A percentile compares a stretch with the other conserved stretches of the same genome.
These are phyloP conservation scores for Heracleum sosnowskyi DNA, from an alignment of 129 eudicot genomes.

Conservation along the genomic window DNA sequence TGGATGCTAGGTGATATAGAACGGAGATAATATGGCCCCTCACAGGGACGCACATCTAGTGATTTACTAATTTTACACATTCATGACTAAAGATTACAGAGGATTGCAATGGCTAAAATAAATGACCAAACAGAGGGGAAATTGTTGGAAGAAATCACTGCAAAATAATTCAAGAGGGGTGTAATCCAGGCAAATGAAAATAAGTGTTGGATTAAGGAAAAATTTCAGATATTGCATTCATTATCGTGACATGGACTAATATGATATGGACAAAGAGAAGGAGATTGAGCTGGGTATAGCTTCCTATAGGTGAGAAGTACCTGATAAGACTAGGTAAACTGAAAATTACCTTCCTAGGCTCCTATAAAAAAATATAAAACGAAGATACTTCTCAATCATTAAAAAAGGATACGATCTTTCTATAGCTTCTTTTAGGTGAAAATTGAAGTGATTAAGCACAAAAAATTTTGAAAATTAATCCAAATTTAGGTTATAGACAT, in stretches of 20 bases:
- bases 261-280: not conserved
- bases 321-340: not conserved
- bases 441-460: not conserved
- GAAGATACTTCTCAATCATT: not conserved
- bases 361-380: not conserved
- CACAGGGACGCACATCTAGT: not conserved
- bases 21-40: no score
- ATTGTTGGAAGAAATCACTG: no score
- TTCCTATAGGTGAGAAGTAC: not conserved
- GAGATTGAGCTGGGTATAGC: not conserved
- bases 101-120: not conserved
- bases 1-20: not conserved
- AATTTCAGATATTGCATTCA: not conserved
- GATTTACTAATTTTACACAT: not conserved
- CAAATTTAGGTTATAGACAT: not conserved
- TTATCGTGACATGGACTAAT: not conserved
- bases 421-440: not conserved
- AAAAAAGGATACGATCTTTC: not conserved
- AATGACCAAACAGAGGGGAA: not conserved
- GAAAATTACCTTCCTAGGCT: not conserved
- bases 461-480: not conserved
- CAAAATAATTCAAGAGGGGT: no score
- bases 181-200: no score
- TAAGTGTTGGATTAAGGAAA: not conserved
- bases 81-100: not conserved